Base-by-base conservation (phyloP, 2,329 filamentous ascomycete genomes). In the Colletotrichum brevisporum region DNA sequence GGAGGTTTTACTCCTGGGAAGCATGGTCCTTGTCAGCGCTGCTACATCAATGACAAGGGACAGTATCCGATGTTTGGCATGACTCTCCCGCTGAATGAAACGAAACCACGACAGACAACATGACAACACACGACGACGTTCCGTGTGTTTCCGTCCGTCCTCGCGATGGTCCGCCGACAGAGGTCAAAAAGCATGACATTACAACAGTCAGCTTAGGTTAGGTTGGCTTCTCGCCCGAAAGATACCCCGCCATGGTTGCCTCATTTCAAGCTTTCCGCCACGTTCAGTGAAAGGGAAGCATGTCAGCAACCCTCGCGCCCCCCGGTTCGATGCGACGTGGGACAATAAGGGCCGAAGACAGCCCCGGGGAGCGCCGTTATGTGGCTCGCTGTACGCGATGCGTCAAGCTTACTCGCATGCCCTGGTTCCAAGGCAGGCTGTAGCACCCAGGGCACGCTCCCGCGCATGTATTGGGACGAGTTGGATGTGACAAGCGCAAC, bases 1-100 rank as follows among this genome's bases (percentile, higher is more conserved):
- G 66, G 66, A 69, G 62, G 50, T 31, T 55, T 55, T 21, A n/a
- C 66, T 66, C 66, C 66, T 48, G 12, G 12, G 16, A 18, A 15
- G 13, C n/a, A 9, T 43, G 36, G 31, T 8, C 36, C 50, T 31
- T 21, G 1, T 10, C 31, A 8, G 10, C 10, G 31, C 31, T 10
- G 8, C 31, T 8, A 36, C 31, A 24, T 24, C 21, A 10, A 36
- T 10, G 31, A 36, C 31, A 36, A 10, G 31, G 31, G 31, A 36
- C 10, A 8, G 31, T 36, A 36, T 36, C 31, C 31, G 41, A 48
- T 26, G n/a, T 12, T 56, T 18, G 26, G 50, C 41, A 41, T 36
- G 60, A 45, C 26, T 51, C 54, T 36, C 54, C 31, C 31, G 31
- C 31, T 36, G 9, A 36, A 36, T 36, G n/a, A 43, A 31, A 45